Evolutionary conservation across 371 early-diverging fungal genomes (phyloP).

Genomic region (Rhizopus stolonifer): DNA sequence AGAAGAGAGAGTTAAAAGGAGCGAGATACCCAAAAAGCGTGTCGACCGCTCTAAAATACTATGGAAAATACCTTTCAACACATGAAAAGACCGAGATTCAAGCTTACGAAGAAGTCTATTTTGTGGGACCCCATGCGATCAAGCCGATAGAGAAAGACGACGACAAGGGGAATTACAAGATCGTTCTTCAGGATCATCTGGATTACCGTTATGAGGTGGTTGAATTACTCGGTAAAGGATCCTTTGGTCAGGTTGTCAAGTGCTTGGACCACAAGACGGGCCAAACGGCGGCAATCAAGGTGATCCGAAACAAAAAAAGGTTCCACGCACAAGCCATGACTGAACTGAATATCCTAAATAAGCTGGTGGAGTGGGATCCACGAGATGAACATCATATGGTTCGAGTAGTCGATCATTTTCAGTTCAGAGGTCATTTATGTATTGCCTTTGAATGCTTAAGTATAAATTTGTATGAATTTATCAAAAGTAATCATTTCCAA

Average conservation of each 20-base stretch:
- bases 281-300: conserved; percentile 87
- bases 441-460: conserved; percentile 95
- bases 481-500: conserved; percentile 93
- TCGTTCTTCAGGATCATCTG: conserved; percentile 83
- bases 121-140: conserved; percentile 72
- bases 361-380: conserved; percentile 68
- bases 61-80: conserved; percentile 55
- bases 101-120: conserved; percentile 76
- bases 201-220: conserved; percentile 88
- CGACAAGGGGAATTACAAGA: conserved; percentile 86
- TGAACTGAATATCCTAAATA: conserved; percentile 89
- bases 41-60: conserved; percentile 25
- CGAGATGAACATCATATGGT: conserved; percentile 82
- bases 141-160: conserved; percentile 58
- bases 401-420: conserved; percentile 87
- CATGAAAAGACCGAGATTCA: conserved; percentile 83
- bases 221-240: conserved; percentile 91
- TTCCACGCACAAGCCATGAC: conserved; percentile 93
- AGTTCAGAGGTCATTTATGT: conserved; percentile 92
- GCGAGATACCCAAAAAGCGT: conserved; percentile 36
- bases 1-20: not conserved
- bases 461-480: conserved; percentile 95
- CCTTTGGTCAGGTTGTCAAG: conserved; percentile 95
- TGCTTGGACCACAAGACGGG: conserved; percentile 88
- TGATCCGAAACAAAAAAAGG: conserved; percentile 91